Percentiles rank a stretch among this genome's conserved stretches.
Evolutionary conservation across 768 basidiomycete genomes (phyloP).

Genomic region (button mushroom (Agaricus bisporus)): DNA sequence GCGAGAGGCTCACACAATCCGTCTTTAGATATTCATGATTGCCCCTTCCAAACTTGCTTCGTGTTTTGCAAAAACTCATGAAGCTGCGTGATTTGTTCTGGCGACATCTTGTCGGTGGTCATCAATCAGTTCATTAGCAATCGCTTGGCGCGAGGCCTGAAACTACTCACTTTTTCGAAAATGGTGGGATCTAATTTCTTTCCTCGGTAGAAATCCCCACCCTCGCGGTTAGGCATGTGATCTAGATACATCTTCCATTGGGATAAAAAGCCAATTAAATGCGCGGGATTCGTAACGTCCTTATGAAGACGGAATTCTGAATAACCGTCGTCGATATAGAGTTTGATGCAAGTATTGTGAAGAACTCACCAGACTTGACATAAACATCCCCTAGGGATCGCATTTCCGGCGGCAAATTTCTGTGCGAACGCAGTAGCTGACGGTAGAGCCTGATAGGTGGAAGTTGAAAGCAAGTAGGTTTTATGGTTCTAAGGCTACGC

Average conservation of each 20-base stretch:
- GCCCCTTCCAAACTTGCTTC: slow-evolving; percentile 75
- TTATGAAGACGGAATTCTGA: slow-evolving; percentile 85
- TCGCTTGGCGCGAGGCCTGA: not conserved
- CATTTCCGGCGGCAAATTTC: slow-evolving; percentile 69
- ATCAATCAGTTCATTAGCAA: not conserved
- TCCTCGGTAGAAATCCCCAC: slow-evolving; percentile 46
- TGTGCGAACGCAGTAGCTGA: slow-evolving; percentile 74
- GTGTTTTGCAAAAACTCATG: slow-evolving; percentile 93
- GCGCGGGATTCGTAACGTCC: slow-evolving; percentile 73
- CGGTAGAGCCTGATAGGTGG: slow-evolving; percentile 63
- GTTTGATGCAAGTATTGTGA: not conserved
- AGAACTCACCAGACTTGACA: slow-evolving; percentile 61
- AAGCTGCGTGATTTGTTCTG: slow-evolving; percentile 87
- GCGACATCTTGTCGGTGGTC: slow-evolving; percentile 64
- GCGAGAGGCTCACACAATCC: slow-evolving; percentile 8
- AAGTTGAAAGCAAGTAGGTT: not conserved
- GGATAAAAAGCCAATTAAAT: slow-evolving; percentile 91
- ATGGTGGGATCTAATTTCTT: slow-evolving; percentile 64
- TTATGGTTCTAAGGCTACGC: slow-evolving; percentile 21
- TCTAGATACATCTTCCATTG: slow-evolving; percentile 96
- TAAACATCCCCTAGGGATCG: slow-evolving; percentile 81
- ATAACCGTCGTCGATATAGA: not conserved
- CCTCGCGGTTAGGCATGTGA: slow-evolving; percentile 43
- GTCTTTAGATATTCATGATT: slow-evolving; percentile 8
- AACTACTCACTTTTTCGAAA: slow-evolving; percentile 61